Conservation (phyloP, 192 early-diverging fungal genomes). For the Jimgerdemannia flammicorona region DNA sequence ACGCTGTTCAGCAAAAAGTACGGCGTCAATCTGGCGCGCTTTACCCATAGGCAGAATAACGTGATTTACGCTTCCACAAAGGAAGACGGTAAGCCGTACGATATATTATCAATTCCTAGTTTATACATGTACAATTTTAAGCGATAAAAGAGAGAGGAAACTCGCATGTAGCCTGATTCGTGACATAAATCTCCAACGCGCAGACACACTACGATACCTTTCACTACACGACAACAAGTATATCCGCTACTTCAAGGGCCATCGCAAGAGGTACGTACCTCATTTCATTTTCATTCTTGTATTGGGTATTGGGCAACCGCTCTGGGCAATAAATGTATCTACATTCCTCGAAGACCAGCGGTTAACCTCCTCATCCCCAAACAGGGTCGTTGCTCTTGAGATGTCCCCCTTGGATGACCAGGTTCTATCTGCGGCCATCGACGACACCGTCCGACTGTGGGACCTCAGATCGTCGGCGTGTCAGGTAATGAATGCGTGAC, state of each 20-base stretch:
- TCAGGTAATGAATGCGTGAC: no score
- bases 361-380: neutral
- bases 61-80: slow-evolving; percentile 94
- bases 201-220: slow-evolving; percentile 90
- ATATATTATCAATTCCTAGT: no score
- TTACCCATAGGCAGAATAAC: slow-evolving; percentile 76
- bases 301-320: no score
- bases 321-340: no score
- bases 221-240: slow-evolving; percentile 95
- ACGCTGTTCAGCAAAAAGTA: slow-evolving; percentile 93
- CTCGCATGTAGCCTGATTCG: no score
- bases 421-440: slow-evolving; percentile 77
- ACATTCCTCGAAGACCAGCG: neutral
- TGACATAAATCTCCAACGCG: neutral
- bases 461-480: slow-evolving; percentile 64
- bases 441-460: slow-evolving; percentile 83
- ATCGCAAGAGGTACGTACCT: slow-evolving; percentile 56
- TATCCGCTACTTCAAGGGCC: slow-evolving; percentile 89
- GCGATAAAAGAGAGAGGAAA: no score
- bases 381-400: slow-evolving; percentile 73
- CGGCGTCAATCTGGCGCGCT: slow-evolving; percentile 83
- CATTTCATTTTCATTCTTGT: neutral
- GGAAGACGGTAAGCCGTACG: slow-evolving; percentile 71
- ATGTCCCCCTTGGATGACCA: slow-evolving; percentile 80
- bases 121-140: no score